Base-by-base conservation (phyloP, 352 stramenopile genomes). In the Phytopythium mirpurense region DNA sequence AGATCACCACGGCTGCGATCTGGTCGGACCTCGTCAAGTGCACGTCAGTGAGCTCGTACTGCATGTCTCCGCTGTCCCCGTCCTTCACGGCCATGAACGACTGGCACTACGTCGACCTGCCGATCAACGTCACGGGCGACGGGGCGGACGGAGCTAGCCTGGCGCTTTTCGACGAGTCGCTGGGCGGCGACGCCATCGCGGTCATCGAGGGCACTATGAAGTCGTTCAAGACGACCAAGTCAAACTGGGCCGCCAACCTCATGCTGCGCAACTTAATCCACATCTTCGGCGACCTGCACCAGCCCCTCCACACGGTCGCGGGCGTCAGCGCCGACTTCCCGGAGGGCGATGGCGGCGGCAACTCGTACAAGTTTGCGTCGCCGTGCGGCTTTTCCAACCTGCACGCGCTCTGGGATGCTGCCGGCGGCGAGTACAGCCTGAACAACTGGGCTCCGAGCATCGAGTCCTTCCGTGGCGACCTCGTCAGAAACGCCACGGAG, bases 101-200 rank as follows among this genome's bases (percentile, higher is more conserved):
- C 42, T 90, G 79, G 79, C 79, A 90, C 63, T 90, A 86, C 61
- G 69, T 86, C 41, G 59, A 90, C 50, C 54, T 90, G 26, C 79
- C 79, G 15, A 56, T 78, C 42, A 67, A 80, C 57, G 72, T 80
- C 34, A 69, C 79, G 38, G 74, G 79, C 26, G 46, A 59, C 8
- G 52, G 63, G 74, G 29, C 29, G 29, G 29, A 5, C 9, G 29
- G 29, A 21, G 54, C 73, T 0, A 67, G 75, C 29, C 50, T 86
- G n/a, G 60, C 49, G 23, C 60, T 87, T 11, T 86, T 87, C 55
- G 63, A 72, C 37, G 62, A 76, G 42, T 72, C 65, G 18, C 62
- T 86, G 41, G 78, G 71, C 18, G 78, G 78, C 24, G 51, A 78
- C 11, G 75, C 66, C 2, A 47, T 75, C 2, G 59, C 69, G 3